Conservation (phyloP, 2,329 filamentous ascomycete species). For the Byssoonygena ceratinophila region DNA sequence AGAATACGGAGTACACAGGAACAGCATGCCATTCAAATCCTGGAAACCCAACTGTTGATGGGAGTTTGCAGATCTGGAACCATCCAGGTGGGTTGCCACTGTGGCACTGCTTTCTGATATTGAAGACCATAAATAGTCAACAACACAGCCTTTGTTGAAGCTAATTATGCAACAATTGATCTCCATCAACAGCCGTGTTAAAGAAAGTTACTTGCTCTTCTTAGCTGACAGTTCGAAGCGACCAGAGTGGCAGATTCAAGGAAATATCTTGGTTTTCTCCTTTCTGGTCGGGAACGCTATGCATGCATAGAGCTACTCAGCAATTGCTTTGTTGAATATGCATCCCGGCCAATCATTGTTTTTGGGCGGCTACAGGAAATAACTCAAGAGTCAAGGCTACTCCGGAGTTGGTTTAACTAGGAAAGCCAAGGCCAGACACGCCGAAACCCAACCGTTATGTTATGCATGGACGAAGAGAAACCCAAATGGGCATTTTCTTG, state of each 20-base stretch:
- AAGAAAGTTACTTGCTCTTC: no score
- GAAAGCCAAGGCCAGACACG: not conserved
- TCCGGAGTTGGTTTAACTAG: not conserved
- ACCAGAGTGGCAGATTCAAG: not conserved
- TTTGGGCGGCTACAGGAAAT: not conserved
- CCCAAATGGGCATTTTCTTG: not conserved
- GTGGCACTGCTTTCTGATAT: no score
- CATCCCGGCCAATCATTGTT: not conserved
- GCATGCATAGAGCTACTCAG: not conserved
- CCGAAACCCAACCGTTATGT: not conserved
- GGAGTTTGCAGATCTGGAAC: slow-evolving; percentile 7
- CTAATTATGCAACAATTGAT: no score
- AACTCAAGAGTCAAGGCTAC: not conserved
- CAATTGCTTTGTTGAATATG: not conserved
- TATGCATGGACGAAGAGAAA: not conserved
- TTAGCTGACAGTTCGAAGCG: no score
- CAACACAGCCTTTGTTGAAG: no score
- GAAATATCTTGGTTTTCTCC: not conserved
- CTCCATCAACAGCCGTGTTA: no score
- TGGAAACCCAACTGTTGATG: not conserved
- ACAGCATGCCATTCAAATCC: no score
- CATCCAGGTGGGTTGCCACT: not conserved
- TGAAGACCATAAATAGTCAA: no score
- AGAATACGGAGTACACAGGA: not conserved
- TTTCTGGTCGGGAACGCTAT: no score